phyloP scores from a whole-genome alignment of 1,284 basidiomycete species.

The Puccinia polysora region DNA sequence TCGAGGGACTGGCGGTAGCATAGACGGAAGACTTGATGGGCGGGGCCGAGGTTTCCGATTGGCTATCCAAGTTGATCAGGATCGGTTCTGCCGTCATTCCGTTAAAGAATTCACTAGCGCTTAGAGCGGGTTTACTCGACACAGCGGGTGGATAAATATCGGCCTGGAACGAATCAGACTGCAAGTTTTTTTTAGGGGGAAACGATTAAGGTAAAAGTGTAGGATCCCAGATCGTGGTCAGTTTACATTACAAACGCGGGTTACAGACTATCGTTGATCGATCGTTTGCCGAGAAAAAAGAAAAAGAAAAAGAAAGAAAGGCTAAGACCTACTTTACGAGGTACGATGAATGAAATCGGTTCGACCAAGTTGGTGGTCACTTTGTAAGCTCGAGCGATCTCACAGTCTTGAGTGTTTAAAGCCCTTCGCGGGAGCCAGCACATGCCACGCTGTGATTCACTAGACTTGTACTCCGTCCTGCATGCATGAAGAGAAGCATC shows the following conservation, averaged over 20 bases:
- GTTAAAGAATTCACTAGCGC: constrained; percentile 75
- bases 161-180: constrained; percentile 82
- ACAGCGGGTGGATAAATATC: constrained; percentile 91
- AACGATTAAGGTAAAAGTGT: background rate
- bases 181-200: no score
- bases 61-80: constrained; percentile 58
- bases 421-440: constrained; percentile 88
- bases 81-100: constrained; percentile 73
- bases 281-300: background rate
- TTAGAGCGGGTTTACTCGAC: constrained; percentile 71
- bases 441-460: constrained; percentile 90
- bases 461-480: constrained; percentile 75
- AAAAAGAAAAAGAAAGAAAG: no score
- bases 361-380: constrained; percentile 71
- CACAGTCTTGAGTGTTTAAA: constrained; percentile 81
- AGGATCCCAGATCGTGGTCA: background rate
- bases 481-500: constrained; percentile 46
- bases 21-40: constrained; percentile 30
- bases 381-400: constrained; percentile 94
- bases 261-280: background rate
- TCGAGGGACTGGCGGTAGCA: constrained; percentile 37
- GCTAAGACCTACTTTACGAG: constrained; percentile 65
- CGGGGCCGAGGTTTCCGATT: constrained; percentile 37
- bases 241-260: background rate
- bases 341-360: constrained; percentile 87